phyloP scores from a whole-genome alignment of 164 flowering plant species.

The Malania oleifera region DNA sequence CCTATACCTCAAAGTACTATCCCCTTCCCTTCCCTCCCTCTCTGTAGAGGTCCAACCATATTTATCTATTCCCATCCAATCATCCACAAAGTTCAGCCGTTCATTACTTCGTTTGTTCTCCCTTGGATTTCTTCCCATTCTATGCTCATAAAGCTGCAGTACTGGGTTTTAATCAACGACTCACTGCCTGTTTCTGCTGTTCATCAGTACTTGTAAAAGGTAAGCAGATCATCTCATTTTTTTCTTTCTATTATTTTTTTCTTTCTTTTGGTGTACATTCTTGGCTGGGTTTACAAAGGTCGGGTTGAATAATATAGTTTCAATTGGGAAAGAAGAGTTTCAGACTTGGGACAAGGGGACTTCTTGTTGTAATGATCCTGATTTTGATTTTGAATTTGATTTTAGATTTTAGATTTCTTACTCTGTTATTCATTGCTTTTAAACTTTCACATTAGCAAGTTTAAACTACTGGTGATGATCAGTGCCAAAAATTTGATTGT shows the following conservation, averaged over 20 bases:
- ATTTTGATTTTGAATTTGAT: background rate
- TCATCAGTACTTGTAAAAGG: slow-evolving; percentile 48
- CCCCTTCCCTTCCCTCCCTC: too few relatives aligned
- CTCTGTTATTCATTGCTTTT: too few relatives aligned
- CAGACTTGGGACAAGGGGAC: slow-evolving; percentile 56
- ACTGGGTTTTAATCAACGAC: slow-evolving; percentile 49
- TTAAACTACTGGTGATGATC: slow-evolving; percentile 1
- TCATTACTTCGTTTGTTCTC: too few relatives aligned
- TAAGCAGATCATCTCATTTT: slow-evolving; percentile 10
- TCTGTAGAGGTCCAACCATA: too few relatives aligned
- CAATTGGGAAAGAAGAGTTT: slow-evolving; percentile 66
- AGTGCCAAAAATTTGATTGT: slow-evolving; percentile 32
- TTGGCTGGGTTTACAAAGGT: background rate
- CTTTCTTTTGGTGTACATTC: background rate
- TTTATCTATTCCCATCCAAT: too few relatives aligned
- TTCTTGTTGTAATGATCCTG: slow-evolving; percentile 56
- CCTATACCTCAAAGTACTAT: too few relatives aligned
- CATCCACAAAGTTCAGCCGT: too few relatives aligned
- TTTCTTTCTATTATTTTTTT: background rate
- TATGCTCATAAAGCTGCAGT: too few relatives aligned
- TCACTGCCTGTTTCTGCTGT: slow-evolving; percentile 35
- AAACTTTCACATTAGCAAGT: slow-evolving; percentile 2
- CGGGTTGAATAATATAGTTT: slow-evolving; percentile 42
- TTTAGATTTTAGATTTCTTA: too few relatives aligned
- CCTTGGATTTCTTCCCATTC: too few relatives aligned